Percentiles rank a stretch among this genome's conserved stretches.
Conservation (phyloP, 2,329 filamentous ascomycete species). For the Albifimbria verrucaria region DNA sequence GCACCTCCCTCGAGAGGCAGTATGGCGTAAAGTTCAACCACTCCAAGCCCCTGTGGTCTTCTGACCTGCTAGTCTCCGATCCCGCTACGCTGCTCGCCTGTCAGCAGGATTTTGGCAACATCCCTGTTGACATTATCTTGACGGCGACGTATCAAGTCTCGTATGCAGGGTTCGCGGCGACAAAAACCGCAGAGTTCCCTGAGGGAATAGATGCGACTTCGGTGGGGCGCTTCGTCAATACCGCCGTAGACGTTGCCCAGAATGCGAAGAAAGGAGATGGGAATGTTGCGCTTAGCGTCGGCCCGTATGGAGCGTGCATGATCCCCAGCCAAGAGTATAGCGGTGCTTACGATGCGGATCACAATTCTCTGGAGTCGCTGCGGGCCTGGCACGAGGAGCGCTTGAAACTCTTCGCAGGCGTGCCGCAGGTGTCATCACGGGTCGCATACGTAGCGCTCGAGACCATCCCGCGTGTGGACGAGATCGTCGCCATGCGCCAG, state of each 20-base stretch:
- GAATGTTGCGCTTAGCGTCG: constrained; percentile 56
- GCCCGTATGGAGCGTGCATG: constrained; percentile 67
- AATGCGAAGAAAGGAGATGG: constrained; percentile 25
- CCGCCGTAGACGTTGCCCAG: constrained; percentile 41
- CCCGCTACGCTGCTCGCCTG: constrained; percentile 49
- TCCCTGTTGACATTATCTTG: constrained; percentile 60
- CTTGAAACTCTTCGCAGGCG: constrained; percentile 44
- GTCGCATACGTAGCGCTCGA: constrained; percentile 60
- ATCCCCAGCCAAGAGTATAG: constrained; percentile 63
- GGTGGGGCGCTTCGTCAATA: constrained; percentile 39
- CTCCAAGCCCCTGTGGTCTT: constrained; percentile 63
- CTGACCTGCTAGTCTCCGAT: constrained; percentile 58
- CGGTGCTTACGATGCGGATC: constrained; percentile 53
- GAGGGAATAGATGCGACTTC: constrained; percentile 37
- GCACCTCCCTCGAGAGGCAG: constrained; percentile 61
- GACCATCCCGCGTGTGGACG: constrained; percentile 61
- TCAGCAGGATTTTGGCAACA: constrained; percentile 52
- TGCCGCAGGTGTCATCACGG: constrained; percentile 33
- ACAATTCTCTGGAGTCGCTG: constrained; percentile 41
- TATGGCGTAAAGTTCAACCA: constrained; percentile 50
- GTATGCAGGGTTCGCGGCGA: constrained; percentile 51
- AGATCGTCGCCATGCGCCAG: constrained; percentile 55
- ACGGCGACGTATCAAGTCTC: constrained; percentile 68
- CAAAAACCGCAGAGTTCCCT: constrained; percentile 37
- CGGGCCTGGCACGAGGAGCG: constrained; percentile 56